These are phyloP conservation scores for Thielaviopsis musarum DNA, from an alignment of 2,329 filamentous ascomycete genomes.

Conservation along the genomic window DNA sequence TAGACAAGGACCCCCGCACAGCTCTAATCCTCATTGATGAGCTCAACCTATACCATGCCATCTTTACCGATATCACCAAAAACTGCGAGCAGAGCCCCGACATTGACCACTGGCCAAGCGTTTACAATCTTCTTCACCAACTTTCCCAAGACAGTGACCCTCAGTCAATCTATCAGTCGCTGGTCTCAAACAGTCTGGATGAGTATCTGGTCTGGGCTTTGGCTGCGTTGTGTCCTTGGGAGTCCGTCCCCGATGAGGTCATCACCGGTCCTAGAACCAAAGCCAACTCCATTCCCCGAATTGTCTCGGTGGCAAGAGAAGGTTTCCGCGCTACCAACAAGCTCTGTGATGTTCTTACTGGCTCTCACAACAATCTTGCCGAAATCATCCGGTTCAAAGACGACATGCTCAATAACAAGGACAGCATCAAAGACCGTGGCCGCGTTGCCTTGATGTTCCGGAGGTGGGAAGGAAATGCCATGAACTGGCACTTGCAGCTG, in stretches of 20 bases:
- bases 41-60: constrained; percentile 50
- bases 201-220: constrained; percentile 63
- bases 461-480: constrained; percentile 44
- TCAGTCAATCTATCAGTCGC: constrained; percentile 25
- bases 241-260: constrained; percentile 28
- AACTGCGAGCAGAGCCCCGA: constrained; percentile 36
- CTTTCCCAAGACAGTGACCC: constrained; percentile 31
- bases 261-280: constrained; percentile 30
- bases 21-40: constrained; percentile 49
- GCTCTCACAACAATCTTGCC: constrained; percentile 42
- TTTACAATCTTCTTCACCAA: constrained; percentile 45
- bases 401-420: constrained; percentile 28
- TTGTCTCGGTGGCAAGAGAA: constrained; percentile 51
- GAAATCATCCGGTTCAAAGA: constrained; percentile 48
- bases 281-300: constrained; percentile 29
- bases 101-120: constrained; percentile 40
- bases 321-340: constrained; percentile 70
- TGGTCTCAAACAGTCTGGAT: constrained; percentile 48
- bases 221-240: constrained; percentile 59
- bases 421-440: constrained; percentile 38
- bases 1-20: constrained; percentile 40
- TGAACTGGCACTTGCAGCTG: constrained; percentile 55
- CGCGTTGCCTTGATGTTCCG: constrained; percentile 59
- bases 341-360: constrained; percentile 48
- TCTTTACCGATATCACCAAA: constrained; percentile 54